Evolutionary conservation across 2,329 filamentous ascomycete genomes (phyloP).

Genomic region (Ceratocystis alfenasii): DNA sequence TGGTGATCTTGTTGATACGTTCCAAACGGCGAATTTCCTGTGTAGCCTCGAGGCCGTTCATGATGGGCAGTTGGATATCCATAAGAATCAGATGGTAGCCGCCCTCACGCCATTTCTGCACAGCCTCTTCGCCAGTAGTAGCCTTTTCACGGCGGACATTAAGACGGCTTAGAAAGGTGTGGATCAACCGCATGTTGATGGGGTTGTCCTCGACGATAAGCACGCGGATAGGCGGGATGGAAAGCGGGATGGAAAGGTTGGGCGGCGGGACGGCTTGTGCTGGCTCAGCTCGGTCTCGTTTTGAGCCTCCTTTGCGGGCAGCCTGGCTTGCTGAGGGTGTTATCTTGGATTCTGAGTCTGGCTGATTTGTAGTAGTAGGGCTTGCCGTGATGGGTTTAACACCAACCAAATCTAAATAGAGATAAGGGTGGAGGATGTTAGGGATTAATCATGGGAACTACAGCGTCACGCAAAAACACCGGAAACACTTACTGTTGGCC

Average conservation of each 20-base stretch:
- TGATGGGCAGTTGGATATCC: slow-evolving; percentile 95
- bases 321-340: background rate
- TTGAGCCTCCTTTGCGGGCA: background rate
- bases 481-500: background rate
- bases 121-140: slow-evolving; percentile 85
- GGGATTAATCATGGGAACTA: background rate
- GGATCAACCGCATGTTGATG: slow-evolving; percentile 86
- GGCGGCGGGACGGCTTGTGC: slow-evolving; percentile 40
- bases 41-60: slow-evolving; percentile 90
- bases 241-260: slow-evolving; percentile 45
- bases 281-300: background rate
- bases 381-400: background rate
- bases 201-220: slow-evolving; percentile 98
- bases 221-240: slow-evolving; percentile 90
- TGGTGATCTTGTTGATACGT: slow-evolving; percentile 70
- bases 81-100: slow-evolving; percentile 95
- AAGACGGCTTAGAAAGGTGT: slow-evolving; percentile 88
- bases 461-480: background rate
- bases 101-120: slow-evolving; percentile 81
- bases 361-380: background rate
- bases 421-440: background rate
- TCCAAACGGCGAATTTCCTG: slow-evolving; percentile 87
- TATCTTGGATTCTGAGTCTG: slow-evolving; percentile 24
- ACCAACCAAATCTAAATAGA: background rate
- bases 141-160: slow-evolving; percentile 97